A percentile compares a stretch with the other conserved stretches of the same genome.
Evolutionary conservation across 75 land plant genomes (phyloP).

Genomic region (Cunninghamia lanceolata): DNA sequence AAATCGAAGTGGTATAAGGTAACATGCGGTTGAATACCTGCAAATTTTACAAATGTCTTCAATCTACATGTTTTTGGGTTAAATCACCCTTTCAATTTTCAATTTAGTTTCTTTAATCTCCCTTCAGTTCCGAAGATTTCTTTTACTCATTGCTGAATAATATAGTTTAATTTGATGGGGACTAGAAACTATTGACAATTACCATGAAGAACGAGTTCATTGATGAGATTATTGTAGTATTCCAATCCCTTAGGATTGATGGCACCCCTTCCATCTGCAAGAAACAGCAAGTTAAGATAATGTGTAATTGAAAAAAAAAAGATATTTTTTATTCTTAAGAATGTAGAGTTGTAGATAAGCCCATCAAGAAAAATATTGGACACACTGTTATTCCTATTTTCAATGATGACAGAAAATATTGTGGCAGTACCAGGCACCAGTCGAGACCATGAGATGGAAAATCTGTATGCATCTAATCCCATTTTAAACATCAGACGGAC

Average conservation of each 20-base stretch:
- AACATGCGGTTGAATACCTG: too few relatives aligned
- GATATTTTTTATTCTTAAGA: too few relatives aligned
- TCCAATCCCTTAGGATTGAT: slow-evolving; percentile 29
- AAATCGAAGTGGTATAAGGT: too few relatives aligned
- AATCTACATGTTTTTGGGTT: too few relatives aligned
- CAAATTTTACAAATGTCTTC: too few relatives aligned
- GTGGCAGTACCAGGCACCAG: slow-evolving; percentile 25
- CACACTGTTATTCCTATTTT: background rate
- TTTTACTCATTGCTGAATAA: too few relatives aligned
- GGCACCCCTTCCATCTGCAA: slow-evolving; percentile 4
- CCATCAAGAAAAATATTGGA: background rate
- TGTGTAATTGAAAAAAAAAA: background rate
- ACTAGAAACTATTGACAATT: background rate
- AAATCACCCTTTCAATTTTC: too few relatives aligned
- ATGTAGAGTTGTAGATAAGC: background rate
- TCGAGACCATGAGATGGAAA: slow-evolving; percentile 50
- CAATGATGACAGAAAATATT: background rate
- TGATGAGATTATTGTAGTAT: slow-evolving; percentile 41
- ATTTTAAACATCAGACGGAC: slow-evolving; percentile 27
- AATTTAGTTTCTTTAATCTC: too few relatives aligned
- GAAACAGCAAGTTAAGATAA: background rate
- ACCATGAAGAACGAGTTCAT: slow-evolving; percentile 29
- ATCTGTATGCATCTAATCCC: slow-evolving; percentile 42
- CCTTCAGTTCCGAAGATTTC: too few relatives aligned
- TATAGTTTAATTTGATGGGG: too few relatives aligned